These are phyloP conservation scores for Colletotrichum agaves DNA, from an alignment of 2,329 filamentous ascomycete species.

Conservation along the genomic window DNA sequence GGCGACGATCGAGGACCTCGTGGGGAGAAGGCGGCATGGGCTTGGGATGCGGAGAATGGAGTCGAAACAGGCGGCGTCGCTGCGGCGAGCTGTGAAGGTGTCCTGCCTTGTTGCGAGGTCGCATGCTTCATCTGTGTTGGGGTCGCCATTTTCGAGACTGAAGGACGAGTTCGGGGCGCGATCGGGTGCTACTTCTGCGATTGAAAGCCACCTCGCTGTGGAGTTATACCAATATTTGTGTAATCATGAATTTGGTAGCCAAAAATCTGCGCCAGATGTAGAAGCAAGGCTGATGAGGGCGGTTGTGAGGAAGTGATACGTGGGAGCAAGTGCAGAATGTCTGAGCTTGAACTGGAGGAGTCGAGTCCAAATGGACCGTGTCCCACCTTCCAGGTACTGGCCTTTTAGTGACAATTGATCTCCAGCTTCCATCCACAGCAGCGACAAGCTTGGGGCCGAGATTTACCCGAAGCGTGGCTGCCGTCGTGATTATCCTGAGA, in stretches of 20 bases:
- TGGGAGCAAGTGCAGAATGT: neutral
- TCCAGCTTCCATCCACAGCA: too few species aligned
- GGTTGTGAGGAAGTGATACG: too few species aligned
- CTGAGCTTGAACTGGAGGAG: neutral
- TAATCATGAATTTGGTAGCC: slow-evolving; percentile 6
- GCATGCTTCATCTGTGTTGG: slow-evolving; percentile 63
- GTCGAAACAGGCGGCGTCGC: slow-evolving; percentile 75
- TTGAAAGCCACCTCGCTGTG: slow-evolving; percentile 1
- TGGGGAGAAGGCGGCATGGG: slow-evolving; percentile 69
- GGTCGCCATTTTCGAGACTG: slow-evolving; percentile 54
- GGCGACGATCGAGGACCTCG: slow-evolving; percentile 68
- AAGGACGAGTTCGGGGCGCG: neutral
- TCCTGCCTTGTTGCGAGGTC: slow-evolving; percentile 63
- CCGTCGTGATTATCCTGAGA: too few species aligned
- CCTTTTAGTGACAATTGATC: too few species aligned
- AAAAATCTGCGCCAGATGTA: neutral
- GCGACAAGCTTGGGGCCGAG: too few species aligned
- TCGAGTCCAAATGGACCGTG: slow-evolving; percentile 11
- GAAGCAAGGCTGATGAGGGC: neutral
- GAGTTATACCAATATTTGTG: neutral
- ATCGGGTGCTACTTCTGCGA: neutral
- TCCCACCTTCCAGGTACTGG: neutral
- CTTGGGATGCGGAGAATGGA: slow-evolving; percentile 68
- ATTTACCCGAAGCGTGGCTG: too few species aligned
- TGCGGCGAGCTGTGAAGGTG: slow-evolving; percentile 61